Evolutionary conservation across 768 basidiomycete genomes (phyloP), one percentile per base, ranked within the genome.

Genomic region (Calocybe indica): DNA sequence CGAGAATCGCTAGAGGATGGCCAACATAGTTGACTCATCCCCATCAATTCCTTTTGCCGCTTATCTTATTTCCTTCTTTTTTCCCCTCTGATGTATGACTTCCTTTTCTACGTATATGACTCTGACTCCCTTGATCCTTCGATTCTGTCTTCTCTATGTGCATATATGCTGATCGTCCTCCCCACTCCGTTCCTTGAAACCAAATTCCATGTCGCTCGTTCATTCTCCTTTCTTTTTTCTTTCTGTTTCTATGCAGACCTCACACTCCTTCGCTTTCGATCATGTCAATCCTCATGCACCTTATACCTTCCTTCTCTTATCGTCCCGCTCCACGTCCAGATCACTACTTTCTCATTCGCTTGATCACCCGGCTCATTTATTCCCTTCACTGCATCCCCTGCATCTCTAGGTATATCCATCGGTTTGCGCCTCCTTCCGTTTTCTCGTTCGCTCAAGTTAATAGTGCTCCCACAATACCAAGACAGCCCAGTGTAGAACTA

Each of bases 1-100:
- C 83, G 29, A 70, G 88, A 54, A 80, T 85, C 32, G 84, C 81
- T 8, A 73, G 85, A 40, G 88, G 88, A 9, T 88, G 84, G 83
- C 88, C 86, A 40, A 86, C 85, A 47, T 88, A 68, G 63, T 50
- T 11, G 11, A n/a, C 5, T 31, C 11, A 33, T 10, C 8, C 38
- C 6, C 13, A 22, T 37, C 14, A 37, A 31, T 46, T 38, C 15
- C 37, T 30, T 13, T 32, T 43, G 31, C 8, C n/a, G 31, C 30
- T 13, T 32, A 32, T 34, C 42, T 13, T 33, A 30, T 7, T 31
- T n/a, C 14, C 40, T 15, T 31, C 29, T 31, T 28, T 15, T 43
- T 8, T 29, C 42, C 5, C 29, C 5, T 12, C 35, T 11, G 22
- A 37, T 46, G 35, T 13, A 39, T n/a, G 31, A 34, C 44, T n/a